Evolutionary conservation across 129 eudicot genomes (phyloP).

Genomic region (Ambrosia artemisiifolia): DNA sequence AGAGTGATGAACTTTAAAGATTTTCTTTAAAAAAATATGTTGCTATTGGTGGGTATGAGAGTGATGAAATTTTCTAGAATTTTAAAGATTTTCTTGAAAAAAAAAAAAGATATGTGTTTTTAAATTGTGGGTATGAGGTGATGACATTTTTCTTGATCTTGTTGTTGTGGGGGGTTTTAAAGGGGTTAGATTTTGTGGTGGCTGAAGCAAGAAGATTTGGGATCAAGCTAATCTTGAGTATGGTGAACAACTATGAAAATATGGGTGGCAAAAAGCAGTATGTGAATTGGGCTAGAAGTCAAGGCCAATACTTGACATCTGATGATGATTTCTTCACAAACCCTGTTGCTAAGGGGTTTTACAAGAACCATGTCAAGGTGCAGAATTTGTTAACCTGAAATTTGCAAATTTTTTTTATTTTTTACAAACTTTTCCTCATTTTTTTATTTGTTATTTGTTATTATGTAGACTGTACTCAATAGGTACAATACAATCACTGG

Average conservation of each 20-base stretch:
- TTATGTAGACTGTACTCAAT: slow-evolving; percentile 72
- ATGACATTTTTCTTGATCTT: background rate
- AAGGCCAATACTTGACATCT: slow-evolving; percentile 71
- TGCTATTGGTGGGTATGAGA: no score
- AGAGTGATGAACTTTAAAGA: background rate
- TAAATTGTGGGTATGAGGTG: no score
- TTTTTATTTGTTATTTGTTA: background rate
- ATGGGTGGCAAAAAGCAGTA: slow-evolving; percentile 96
- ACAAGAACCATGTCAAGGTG: slow-evolving; percentile 88
- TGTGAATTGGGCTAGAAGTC: slow-evolving; percentile 92
- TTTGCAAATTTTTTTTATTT: background rate
- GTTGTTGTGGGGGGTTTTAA: slow-evolving; percentile 20
- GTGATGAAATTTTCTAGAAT: no score
- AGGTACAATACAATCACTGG: slow-evolving; percentile 78
- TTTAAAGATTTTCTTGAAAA: no score
- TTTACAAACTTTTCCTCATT: background rate
- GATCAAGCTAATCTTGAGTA: slow-evolving; percentile 74
- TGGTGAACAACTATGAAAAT: slow-evolving; percentile 82
- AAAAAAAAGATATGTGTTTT: no score
- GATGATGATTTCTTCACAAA: slow-evolving; percentile 90
- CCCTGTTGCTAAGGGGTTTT: slow-evolving; percentile 70
- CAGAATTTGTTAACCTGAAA: background rate
- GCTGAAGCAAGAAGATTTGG: slow-evolving; percentile 96
- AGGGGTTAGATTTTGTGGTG: slow-evolving; percentile 96
- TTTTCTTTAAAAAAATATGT: no score